A percentile compares a stretch with the other conserved stretches of the same genome.
These are phyloP conservation scores for Phyllosticta paracitricarpa DNA, from an alignment of 2,329 filamentous ascomycete species.

Conservation along the genomic window DNA sequence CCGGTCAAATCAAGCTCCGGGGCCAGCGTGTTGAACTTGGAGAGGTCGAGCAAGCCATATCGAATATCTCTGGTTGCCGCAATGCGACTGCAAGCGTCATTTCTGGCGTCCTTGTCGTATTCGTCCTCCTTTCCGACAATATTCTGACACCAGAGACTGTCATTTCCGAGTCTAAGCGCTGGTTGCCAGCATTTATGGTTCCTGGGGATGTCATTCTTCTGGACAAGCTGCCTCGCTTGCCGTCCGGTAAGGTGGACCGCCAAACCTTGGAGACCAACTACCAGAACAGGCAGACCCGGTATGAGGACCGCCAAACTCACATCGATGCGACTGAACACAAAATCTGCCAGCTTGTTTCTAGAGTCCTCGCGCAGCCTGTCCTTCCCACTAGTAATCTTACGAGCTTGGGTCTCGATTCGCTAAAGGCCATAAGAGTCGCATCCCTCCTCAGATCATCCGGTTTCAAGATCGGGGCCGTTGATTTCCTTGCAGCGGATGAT, in stretches of 20 bases:
- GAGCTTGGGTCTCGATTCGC: constrained; percentile 55
- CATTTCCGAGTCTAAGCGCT: constrained; percentile 52
- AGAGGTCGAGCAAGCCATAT: constrained; percentile 34
- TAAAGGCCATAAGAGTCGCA: constrained; percentile 53
- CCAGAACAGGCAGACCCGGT: constrained; percentile 17
- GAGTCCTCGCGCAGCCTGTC: constrained; percentile 32
- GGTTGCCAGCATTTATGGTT: constrained; percentile 78
- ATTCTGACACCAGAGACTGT: constrained; percentile 37
- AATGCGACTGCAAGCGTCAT: constrained; percentile 59
- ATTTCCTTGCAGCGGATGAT: constrained; percentile 50
- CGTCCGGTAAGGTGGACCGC: constrained; percentile 77
- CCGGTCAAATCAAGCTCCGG: constrained; percentile 76
- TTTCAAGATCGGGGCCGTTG: constrained; percentile 46
- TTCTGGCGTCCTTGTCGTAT: constrained; percentile 60
- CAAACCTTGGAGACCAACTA: constrained; percentile 52
- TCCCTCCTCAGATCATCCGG: constrained; percentile 51
- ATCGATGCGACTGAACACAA: constrained; percentile 11
- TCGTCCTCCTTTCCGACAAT: constrained; percentile 49
- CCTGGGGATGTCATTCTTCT: constrained; percentile 62
- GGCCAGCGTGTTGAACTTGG: constrained; percentile 76
- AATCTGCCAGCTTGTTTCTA: constrained; percentile 34
- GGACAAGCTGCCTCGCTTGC: constrained; percentile 57
- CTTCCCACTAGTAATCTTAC: constrained; percentile 36
- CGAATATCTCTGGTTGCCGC: constrained; percentile 37
- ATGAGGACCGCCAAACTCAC: not conserved